phyloP scores from a whole-genome alignment of 768 basidiomycete genomes.

The Russula sp. region DNA sequence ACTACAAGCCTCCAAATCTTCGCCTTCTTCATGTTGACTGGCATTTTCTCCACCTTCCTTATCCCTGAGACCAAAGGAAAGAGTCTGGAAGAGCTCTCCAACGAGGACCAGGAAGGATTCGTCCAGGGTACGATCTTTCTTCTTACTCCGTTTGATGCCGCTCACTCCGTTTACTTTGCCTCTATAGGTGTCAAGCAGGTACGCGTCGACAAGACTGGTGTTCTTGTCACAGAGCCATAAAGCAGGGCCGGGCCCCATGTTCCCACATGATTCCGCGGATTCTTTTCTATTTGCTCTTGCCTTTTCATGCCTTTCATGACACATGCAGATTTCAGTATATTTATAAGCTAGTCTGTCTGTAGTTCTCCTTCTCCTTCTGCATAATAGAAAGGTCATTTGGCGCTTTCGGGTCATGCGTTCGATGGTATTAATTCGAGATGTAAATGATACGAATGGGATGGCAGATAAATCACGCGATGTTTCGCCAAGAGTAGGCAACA shows the following conservation, averaged over 20 bases:
- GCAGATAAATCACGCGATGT: neutral
- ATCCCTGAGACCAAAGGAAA: conserved; percentile 69
- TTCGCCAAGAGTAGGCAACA: too few relatives aligned
- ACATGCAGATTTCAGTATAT: neutral
- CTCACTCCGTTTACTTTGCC: neutral
- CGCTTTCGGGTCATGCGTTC: neutral
- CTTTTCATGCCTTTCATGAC: conserved; percentile 6
- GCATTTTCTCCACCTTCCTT: conserved; percentile 72
- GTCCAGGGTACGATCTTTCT: conserved; percentile 28
- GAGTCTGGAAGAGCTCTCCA: conserved; percentile 65
- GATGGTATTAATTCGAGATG: neutral
- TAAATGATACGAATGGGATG: neutral
- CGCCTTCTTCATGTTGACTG: conserved; percentile 81
- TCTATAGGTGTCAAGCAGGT: conserved; percentile 5
- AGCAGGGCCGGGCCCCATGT: neutral
- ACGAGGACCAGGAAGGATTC: conserved; percentile 61
- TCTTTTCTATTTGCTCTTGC: neutral
- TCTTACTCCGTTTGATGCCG: neutral
- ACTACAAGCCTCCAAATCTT: conserved; percentile 65
- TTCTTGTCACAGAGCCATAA: neutral
- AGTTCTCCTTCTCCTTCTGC: neutral
- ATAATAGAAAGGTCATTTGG: conserved; percentile 4
- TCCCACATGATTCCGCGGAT: neutral
- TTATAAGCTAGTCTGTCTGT: conserved; percentile 12
- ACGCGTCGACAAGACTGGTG: conserved; percentile 10